Evolutionary conservation across 1,284 basidiomycete species (phyloP), one percentile per base, ranked within the genome.

Genomic region (Earliella scabrosa): DNA sequence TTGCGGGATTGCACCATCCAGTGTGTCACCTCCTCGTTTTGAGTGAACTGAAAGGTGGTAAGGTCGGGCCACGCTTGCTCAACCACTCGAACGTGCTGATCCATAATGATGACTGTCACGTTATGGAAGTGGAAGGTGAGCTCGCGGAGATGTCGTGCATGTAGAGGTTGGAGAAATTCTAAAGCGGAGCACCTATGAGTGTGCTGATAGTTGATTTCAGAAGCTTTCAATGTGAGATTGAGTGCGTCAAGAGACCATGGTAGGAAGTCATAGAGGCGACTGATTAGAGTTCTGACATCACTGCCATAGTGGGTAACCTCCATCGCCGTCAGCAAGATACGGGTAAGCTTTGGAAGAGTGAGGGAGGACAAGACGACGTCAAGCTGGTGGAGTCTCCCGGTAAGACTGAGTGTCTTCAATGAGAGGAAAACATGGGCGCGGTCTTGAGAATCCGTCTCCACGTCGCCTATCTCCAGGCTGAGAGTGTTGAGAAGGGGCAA

Each of bases 41-140:
- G 41, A 20, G 27, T 38, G 35, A 52, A n/a, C 40, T 45, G 18
- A 10, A 50, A 21, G 8, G 31, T 32, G 18, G 23, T 11, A 13
- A 57, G 55, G 9, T 50, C 29, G n/a, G 55, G 55, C 46, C 55
- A 57, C 6, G 54, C 45, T 11, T 41, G 20, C 13, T 13, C 13
- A 18, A 45, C 11, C 11, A 18, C 44, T 2, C 8, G 24, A 5
- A 52, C 45, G 4, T n/a, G 7, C 20, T 21, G 23, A 21, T 48
- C 45, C 0, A 20, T 14, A 3, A 56, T 14, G 39, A 31, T 24
- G 21, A 24, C 10, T 21, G 16, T 26, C 11, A 23, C 16, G 41
- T 26, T 43, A 16, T 43, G 24, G 41, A 43, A 43, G 24, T 43
- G 23, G 14, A 43, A 43, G 5, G 41, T 27, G 10, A 43, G 24